A percentile compares a stretch with the other conserved stretches of the same genome.
Conservation (phyloP, 768 basidiomycete species). For the Trametes villosa region DNA sequence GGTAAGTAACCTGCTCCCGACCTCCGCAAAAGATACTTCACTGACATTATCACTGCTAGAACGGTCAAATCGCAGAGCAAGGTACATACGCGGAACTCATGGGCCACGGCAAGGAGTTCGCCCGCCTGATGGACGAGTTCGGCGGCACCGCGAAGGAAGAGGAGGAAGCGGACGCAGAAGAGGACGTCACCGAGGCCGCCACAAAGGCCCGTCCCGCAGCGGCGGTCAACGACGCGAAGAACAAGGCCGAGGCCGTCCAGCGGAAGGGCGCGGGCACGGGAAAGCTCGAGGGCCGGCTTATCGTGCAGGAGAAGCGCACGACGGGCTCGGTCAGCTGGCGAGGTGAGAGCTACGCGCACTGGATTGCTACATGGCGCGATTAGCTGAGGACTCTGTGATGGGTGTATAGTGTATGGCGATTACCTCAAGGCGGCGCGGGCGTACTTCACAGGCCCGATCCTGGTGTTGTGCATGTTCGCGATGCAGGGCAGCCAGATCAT, state of each 20-base stretch:
- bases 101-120: conserved; percentile 53
- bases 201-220: conserved; percentile 4
- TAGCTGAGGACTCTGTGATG: neutral
- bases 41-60: neutral
- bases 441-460: conserved; percentile 51
- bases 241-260: conserved; percentile 40
- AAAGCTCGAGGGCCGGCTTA: conserved; percentile 67
- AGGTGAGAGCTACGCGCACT: conserved; percentile 40
- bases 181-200: conserved; percentile 26
- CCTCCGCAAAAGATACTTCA: no score
- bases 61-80: conserved; percentile 50
- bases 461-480: conserved; percentile 51
- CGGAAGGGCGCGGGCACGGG: conserved; percentile 55
- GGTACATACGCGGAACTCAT: conserved; percentile 60
- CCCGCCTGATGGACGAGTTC: conserved; percentile 62
- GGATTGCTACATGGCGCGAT: neutral
- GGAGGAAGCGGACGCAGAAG: conserved; percentile 36
- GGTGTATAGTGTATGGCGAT: conserved; percentile 61
- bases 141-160: conserved; percentile 51
- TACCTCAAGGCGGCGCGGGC: conserved; percentile 64
- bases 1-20: conserved; percentile 1
- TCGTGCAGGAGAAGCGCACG: conserved; percentile 65
- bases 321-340: conserved; percentile 61
- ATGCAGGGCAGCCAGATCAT: conserved; percentile 68
- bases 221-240: conserved; percentile 41